Percentiles rank a stretch among this genome's conserved stretches.
Evolutionary conservation across 768 basidiomycete genomes (phyloP).

Genomic region (Serendipita sp.): DNA sequence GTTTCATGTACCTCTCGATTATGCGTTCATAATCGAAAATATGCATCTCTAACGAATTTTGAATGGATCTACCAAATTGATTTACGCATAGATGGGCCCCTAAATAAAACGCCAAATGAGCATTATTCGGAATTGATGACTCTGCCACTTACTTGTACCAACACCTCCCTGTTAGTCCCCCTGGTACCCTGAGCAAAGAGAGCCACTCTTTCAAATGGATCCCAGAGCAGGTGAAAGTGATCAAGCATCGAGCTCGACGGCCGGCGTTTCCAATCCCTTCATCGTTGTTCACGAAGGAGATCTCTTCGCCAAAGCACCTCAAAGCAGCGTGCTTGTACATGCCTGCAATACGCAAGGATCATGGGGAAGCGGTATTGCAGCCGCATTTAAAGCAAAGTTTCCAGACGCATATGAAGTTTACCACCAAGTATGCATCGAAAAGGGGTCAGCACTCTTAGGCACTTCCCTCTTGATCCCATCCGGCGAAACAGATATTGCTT

Average conservation of each 20-base stretch:
- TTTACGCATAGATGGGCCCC: too few relatives aligned
- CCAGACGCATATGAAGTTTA: slow-evolving; percentile 3
- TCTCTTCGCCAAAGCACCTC: slow-evolving; percentile 6
- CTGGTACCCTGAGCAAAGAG: background rate
- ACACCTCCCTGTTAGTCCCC: background rate
- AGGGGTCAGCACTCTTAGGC: slow-evolving; percentile 1
- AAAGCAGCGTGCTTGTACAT: slow-evolving; percentile 1
- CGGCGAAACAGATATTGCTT: slow-evolving; percentile 5
- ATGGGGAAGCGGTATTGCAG: slow-evolving; percentile 8
- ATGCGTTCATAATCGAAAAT: too few relatives aligned
- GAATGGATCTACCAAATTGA: too few relatives aligned
- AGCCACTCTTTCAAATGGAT: background rate
- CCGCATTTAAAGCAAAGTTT: background rate
- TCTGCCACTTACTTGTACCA: background rate
- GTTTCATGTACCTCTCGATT: too few relatives aligned
- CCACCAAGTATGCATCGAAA: background rate
- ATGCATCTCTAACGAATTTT: too few relatives aligned
- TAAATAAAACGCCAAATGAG: too few relatives aligned
- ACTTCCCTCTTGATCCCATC: slow-evolving; percentile 5
- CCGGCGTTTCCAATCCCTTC: too few relatives aligned
- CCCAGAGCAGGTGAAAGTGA: too few relatives aligned
- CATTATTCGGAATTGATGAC: background rate
- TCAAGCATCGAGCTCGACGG: too few relatives aligned
- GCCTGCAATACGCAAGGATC: slow-evolving; percentile 9
- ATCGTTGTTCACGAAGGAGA: slow-evolving; percentile 4